Evolutionary conservation across 2,329 filamentous ascomycete genomes (phyloP).

Genomic region (Microthyrium microscopicum): DNA sequence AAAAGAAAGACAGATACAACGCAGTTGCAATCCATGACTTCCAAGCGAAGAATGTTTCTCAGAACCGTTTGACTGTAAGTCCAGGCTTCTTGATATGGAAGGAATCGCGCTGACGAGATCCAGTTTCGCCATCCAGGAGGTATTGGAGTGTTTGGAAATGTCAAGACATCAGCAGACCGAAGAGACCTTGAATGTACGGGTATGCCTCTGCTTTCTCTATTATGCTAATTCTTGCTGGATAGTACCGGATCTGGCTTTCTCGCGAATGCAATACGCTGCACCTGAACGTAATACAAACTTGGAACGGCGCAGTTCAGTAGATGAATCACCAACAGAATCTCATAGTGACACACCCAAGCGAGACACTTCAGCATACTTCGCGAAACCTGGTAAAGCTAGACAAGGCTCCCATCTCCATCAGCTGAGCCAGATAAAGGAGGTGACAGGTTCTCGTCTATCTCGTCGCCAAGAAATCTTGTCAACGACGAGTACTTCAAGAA

Average conservation of each 20-base stretch:
- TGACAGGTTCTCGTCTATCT: too few relatives aligned
- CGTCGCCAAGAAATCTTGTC: too few relatives aligned
- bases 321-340: too few relatives aligned
- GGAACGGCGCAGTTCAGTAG: too few relatives aligned
- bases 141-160: slow-evolving; percentile 32
- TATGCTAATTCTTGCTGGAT: slow-evolving; percentile 9
- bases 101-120: slow-evolving; percentile 10
- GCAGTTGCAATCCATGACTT: slow-evolving; percentile 25
- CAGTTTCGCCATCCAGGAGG: slow-evolving; percentile 27
- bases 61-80: slow-evolving; percentile 31
- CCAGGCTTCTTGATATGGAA: not conserved
- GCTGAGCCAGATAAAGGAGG: too few relatives aligned
- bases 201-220: slow-evolving; percentile 8
- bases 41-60: slow-evolving; percentile 26
- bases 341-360: too few relatives aligned
- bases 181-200: slow-evolving; percentile 26
- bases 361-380: too few relatives aligned
- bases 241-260: slow-evolving; percentile 36
- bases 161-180: slow-evolving; percentile 28
- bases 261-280: slow-evolving; percentile 34
- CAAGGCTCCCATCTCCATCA: too few relatives aligned
- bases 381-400: too few relatives aligned
- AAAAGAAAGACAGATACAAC: slow-evolving; percentile 19
- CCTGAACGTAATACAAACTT: too few relatives aligned
- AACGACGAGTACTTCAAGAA: too few relatives aligned